A percentile compares a stretch with the other conserved stretches of the same genome.
These are phyloP conservation scores for Quercus alba DNA, from an alignment of 306 rosid genomes.

Conservation along the genomic window DNA sequence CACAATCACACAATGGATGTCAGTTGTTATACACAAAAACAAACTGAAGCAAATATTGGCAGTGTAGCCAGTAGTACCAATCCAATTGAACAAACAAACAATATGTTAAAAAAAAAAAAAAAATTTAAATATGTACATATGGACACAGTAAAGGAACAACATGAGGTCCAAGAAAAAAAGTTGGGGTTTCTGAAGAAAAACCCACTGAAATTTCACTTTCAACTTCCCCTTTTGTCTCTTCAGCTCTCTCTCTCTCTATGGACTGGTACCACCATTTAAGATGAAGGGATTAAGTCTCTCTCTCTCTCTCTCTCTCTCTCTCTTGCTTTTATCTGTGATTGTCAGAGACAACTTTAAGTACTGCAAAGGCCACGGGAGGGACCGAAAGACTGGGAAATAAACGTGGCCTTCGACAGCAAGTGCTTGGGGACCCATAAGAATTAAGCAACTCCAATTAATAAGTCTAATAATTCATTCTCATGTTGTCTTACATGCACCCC, in stretches of 20 bases:
- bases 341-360: conserved; percentile 25
- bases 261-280: not conserved
- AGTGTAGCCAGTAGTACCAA: not conserved
- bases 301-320: not conserved
- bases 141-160: not conserved
- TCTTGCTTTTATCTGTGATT: not conserved
- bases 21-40: too few relatives aligned
- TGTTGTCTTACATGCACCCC: not conserved
- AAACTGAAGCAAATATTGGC: too few relatives aligned
- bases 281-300: not conserved
- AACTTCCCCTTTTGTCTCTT: conserved; percentile 57
- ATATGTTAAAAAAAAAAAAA: not conserved
- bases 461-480: too few relatives aligned
- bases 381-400: conserved; percentile 38
- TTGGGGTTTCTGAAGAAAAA: conserved; percentile 8
- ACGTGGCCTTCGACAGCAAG: conserved; percentile 30
- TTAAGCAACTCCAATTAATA: not conserved
- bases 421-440: not conserved
- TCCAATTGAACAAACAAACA: not conserved
- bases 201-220: conserved; percentile 14
- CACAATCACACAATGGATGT: too few relatives aligned
- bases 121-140: not conserved
- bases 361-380: conserved; percentile 31
- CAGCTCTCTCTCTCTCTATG: conserved; percentile 4
- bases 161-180: conserved; percentile 20